Base-by-base conservation (phyloP, 1,139 yeast genomes). In the Meyerozyma athensensis region DNA sequence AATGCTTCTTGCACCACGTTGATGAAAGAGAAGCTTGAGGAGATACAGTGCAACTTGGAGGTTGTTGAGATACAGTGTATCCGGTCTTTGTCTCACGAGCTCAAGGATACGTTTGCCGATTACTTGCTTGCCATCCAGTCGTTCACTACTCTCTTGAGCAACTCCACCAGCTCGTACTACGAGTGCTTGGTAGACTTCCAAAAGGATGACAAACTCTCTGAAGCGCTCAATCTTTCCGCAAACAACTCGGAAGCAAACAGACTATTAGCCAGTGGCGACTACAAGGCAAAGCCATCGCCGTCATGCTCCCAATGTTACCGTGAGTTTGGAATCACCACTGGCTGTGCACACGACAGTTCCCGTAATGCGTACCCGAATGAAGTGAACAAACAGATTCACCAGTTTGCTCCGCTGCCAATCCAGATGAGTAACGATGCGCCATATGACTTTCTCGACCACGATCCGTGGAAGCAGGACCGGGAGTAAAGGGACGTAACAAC, bases 51-150 rank as follows among this genome's bases (percentile, higher is more conserved):
- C 46, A 68, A 74, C 33, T 59, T 74, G 16, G 73, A 67, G 37
- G 72, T 77, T 19, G 72, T 74, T 7, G 73, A 72, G 42, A 67
- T 63, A 24, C 84, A 79, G 48, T 64, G 68, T 36, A 58, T 64
- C 6, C 61, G 77, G 38, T 62, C 79, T 0, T 67, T 78, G 14
- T 60, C 65, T 26, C 62, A 54, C 16, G 69, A 68, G 8, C 59
- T 79, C 43, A 72, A 63, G 41, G 68, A 65, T 12, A 53, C 77
- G 1, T 52, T 76, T 7, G 50, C 58, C 14, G 77, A 74, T 34
- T 77, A 72, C 45, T 54, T 63, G 19, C 40, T 54, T 19, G 53
- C 67, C 18, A 48, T 74, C 30, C 68, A 65, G 42, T 48, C 56
- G n/a, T 49, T 60, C 8, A 58, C 72, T 3, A 39, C 49, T 3